Percentiles rank a stretch among this genome's conserved stretches.
These are phyloP conservation scores for Chamaecyparis obtusa DNA, from an alignment of 75 land plant species.

Conservation along the genomic window DNA sequence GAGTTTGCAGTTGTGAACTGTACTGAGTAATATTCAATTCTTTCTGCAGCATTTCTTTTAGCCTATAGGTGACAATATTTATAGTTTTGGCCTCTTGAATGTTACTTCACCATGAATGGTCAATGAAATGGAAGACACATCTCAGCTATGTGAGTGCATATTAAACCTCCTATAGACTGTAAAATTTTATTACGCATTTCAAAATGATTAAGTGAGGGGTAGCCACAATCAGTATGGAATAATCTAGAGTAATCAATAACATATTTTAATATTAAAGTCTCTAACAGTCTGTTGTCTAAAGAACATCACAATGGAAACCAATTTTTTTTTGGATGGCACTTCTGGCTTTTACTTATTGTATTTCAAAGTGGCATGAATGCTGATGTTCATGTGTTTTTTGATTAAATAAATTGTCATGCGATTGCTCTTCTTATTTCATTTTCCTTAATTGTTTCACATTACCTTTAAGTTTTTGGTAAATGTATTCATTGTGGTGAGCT, in stretches of 20 bases:
- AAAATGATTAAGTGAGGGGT: not conserved
- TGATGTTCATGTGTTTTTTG: not conserved
- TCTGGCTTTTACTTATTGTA: not conserved
- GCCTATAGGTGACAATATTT: no score
- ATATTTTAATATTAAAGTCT: not conserved
- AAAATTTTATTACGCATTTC: not conserved
- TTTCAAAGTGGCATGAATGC: not conserved
- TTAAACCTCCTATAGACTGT: not conserved
- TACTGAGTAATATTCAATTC: no score
- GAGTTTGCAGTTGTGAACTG: no score
- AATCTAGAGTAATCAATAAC: not conserved
- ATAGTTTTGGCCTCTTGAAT: no score
- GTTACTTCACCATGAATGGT: no score
- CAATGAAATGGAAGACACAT: no score
- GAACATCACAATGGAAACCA: not conserved
- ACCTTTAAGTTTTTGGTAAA: not conserved
- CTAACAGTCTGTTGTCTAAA: not conserved
- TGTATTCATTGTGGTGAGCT: not conserved
- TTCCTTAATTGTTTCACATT: not conserved
- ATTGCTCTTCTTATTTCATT: not conserved
- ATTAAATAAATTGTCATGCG: not conserved
- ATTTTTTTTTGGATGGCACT: not conserved
- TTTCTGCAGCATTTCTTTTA: no score
- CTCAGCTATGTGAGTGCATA: not conserved
- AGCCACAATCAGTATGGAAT: not conserved